Percentiles rank a stretch among this genome's conserved stretches.
These are phyloP conservation scores for Sugiyamaella qingdaonensis DNA, from an alignment of 805 yeast species.

Conservation along the genomic window DNA sequence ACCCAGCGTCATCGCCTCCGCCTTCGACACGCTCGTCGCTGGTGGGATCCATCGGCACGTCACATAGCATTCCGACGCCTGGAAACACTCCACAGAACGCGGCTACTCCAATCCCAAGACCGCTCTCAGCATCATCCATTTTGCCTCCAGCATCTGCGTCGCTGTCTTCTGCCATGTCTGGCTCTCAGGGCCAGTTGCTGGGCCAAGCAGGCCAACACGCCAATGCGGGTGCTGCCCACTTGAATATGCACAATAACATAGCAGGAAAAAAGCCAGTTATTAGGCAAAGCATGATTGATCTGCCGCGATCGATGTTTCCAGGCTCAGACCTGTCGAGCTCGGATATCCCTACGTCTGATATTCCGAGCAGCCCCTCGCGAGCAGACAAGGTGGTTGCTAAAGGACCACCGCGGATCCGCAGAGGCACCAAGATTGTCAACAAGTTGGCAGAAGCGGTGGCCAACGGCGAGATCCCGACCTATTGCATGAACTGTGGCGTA, in stretches of 20 bases:
- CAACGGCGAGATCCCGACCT: slow-evolving; percentile 25
- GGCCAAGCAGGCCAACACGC: background rate
- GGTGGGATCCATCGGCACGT: background rate
- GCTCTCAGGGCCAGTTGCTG: background rate
- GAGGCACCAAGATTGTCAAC: slow-evolving; percentile 7
- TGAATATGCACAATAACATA: background rate
- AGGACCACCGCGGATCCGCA: background rate
- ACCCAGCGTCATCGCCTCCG: slow-evolving; percentile 15
- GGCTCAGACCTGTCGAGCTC: background rate
- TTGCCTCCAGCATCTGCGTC: background rate
- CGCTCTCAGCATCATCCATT: background rate
- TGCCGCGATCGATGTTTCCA: background rate
- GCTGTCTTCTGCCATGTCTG: background rate
- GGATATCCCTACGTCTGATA: background rate
- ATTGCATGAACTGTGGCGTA: slow-evolving; percentile 33
- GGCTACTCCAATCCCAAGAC: background rate
- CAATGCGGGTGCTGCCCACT: too few relatives aligned
- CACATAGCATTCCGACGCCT: slow-evolving; percentile 4
- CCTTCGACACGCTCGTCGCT: slow-evolving; percentile 2
- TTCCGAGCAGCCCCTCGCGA: background rate
- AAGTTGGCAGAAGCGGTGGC: slow-evolving; percentile 16
- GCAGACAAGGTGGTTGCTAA: background rate
- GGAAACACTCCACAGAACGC: background rate
- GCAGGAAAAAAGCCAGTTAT: background rate
- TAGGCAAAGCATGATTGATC: background rate